phyloP scores from a whole-genome alignment of 345 rosid species.

The Balakata baccata region DNA sequence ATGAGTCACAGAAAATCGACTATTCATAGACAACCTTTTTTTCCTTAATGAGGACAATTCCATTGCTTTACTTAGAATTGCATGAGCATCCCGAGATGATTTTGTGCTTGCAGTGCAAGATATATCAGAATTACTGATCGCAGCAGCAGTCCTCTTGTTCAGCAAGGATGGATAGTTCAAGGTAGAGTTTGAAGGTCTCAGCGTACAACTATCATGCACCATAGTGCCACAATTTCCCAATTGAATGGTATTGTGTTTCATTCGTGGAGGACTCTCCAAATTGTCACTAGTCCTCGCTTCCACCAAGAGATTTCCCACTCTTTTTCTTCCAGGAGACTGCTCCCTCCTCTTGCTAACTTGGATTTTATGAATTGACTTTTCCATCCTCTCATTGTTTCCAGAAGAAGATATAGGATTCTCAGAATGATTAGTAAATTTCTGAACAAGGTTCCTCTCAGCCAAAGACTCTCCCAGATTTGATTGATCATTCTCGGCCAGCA shows the following conservation, averaged over 20 bases:
- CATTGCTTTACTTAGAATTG: constrained; percentile 30
- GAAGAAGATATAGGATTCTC: constrained; percentile 33
- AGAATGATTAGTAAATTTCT: constrained; percentile 35
- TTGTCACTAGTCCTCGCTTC: constrained; percentile 26
- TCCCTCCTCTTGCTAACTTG: background rate
- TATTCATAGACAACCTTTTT: constrained; percentile 25
- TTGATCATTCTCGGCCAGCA: constrained; percentile 46
- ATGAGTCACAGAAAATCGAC: constrained; percentile 30
- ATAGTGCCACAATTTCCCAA: constrained; percentile 27
- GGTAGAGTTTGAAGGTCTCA: constrained; percentile 30
- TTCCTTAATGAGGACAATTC: constrained; percentile 39
- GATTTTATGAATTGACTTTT: constrained; percentile 25
- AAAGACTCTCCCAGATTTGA: constrained; percentile 36
- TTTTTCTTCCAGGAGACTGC: constrained; percentile 35
- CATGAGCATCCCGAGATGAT: constrained; percentile 21
- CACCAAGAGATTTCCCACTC: constrained; percentile 28
- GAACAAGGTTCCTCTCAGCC: constrained; percentile 34
- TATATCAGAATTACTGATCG: constrained; percentile 22
- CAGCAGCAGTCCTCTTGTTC: constrained; percentile 33
- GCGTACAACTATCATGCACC: constrained; percentile 22
- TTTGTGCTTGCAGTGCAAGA: constrained; percentile 21
- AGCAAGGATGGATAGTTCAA: constrained; percentile 32
- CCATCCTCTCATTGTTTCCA: constrained; percentile 32
- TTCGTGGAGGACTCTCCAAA: constrained; percentile 21
- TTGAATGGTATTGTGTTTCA: constrained; percentile 27